These are phyloP conservation scores for Boletellus ananas DNA, from an alignment of 768 basidiomycete species.

Conservation along the genomic window DNA sequence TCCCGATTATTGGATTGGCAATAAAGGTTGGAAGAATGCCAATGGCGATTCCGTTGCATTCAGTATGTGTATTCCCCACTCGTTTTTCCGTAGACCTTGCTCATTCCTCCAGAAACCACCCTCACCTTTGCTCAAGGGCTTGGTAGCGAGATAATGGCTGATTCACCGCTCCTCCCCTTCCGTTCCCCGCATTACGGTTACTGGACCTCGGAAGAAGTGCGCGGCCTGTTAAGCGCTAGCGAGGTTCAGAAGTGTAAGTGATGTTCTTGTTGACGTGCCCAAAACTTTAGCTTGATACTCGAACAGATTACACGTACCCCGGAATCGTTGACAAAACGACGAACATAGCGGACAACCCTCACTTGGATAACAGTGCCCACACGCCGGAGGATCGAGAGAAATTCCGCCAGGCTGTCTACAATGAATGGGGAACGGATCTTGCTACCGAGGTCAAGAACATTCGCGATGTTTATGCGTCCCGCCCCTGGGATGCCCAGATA, in stretches of 20 bases:
- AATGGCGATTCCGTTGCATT: conserved; percentile 4
- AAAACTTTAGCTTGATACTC: neutral
- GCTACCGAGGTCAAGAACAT: too few species aligned
- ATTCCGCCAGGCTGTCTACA: too few species aligned
- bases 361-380: too few species aligned
- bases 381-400: too few species aligned
- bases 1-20: conserved; percentile 14
- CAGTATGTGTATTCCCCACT: neutral
- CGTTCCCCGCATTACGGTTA: conserved; percentile 1
- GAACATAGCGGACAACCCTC: too few species aligned
- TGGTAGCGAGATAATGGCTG: too few species aligned
- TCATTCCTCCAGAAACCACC: conserved; percentile 1
- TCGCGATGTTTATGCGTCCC: too few species aligned
- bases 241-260: conserved; percentile 6
- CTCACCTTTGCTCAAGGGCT: too few species aligned
- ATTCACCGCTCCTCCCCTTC: conserved; percentile 10
- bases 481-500: too few species aligned
- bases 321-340: conserved; percentile 6
- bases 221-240: conserved; percentile 2
- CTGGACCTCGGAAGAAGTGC: conserved; percentile 14
- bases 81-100: neutral
- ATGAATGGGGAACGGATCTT: too few species aligned
- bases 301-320: conserved; percentile 21
- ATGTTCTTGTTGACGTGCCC: neutral
- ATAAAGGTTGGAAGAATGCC: conserved; percentile 8